phyloP scores from a whole-genome alignment of 108 stramenopile genomes.

The Poteriospumella lacustris region DNA sequence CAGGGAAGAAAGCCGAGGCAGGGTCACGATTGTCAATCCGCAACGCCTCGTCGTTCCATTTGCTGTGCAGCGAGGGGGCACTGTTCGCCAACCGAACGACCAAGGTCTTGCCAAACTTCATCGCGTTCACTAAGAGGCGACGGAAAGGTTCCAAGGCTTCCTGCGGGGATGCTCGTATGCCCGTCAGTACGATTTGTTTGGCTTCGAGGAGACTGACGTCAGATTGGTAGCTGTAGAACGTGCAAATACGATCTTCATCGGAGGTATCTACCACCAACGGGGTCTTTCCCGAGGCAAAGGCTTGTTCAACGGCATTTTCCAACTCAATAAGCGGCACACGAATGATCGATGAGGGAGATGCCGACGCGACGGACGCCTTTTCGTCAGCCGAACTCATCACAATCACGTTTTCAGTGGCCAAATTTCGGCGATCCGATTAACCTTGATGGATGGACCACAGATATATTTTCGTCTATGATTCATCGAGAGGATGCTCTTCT shows the following conservation, averaged over 20 bases:
- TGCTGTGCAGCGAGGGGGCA: background rate
- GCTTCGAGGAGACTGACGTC: constrained; percentile 2
- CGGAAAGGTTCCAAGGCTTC: background rate
- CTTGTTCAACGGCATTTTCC: background rate
- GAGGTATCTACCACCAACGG: constrained; percentile 2
- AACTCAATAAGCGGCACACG: background rate
- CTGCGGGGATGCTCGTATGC: no score
- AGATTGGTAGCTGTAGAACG: constrained; percentile 5
- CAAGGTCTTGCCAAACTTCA: background rate
- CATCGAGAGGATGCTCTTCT: no score
- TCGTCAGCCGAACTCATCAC: no score
- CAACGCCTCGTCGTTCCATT: background rate
- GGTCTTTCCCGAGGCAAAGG: background rate
- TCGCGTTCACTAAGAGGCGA: background rate
- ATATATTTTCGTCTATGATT: no score
- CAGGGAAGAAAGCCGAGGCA: background rate
- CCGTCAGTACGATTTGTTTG: background rate
- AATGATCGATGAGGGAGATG: no score
- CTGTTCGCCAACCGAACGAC: background rate
- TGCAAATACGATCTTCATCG: background rate
- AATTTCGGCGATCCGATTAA: no score
- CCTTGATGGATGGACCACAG: no score
- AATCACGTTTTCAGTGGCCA: no score
- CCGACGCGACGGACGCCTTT: no score
- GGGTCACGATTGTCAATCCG: background rate